Evolutionary conservation across 805 yeast species (phyloP).

Genomic region (Trichomonascus vanleenenianus): DNA sequence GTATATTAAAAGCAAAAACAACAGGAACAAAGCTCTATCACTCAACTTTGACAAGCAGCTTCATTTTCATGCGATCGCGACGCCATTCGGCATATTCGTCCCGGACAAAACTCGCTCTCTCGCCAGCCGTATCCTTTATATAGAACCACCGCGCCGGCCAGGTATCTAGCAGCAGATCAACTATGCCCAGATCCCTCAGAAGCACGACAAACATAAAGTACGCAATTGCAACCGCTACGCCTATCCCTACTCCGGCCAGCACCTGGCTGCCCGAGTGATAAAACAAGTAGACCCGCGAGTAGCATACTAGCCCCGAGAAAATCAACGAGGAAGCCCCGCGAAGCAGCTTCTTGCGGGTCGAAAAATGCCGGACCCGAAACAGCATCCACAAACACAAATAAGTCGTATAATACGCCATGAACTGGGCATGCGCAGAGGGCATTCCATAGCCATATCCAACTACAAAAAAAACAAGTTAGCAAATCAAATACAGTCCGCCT

Average conservation of each 20-base stretch:
- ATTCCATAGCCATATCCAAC: slow-evolving; percentile 68
- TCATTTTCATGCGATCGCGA: slow-evolving; percentile 21
- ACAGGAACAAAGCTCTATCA: slow-evolving; percentile 6
- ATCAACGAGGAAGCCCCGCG: slow-evolving; percentile 18
- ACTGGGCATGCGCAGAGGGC: slow-evolving; percentile 97
- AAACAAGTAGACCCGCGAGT: slow-evolving; percentile 66
- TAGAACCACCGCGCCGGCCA: slow-evolving; percentile 38
- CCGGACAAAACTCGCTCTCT: slow-evolving; percentile 23
- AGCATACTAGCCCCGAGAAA: slow-evolving; percentile 41
- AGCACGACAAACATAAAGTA: slow-evolving; percentile 49
- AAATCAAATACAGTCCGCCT: too few relatives aligned
- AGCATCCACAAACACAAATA: slow-evolving; percentile 29
- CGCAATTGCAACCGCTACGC: slow-evolving; percentile 47
- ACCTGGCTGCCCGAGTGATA: slow-evolving; percentile 77
- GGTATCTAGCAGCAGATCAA: slow-evolving; percentile 57
- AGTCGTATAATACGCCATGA: slow-evolving; percentile 71
- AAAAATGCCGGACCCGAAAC: slow-evolving; percentile 24
- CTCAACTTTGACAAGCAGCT: slow-evolving; percentile 20
- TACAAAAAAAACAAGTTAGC: slow-evolving; percentile 5
- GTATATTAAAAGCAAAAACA: slow-evolving; percentile 6
- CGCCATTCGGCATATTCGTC: slow-evolving; percentile 28
- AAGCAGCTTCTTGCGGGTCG: slow-evolving; percentile 20
- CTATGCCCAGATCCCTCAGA: slow-evolving; percentile 58
- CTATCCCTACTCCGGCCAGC: slow-evolving; percentile 59
- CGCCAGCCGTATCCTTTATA: slow-evolving; percentile 33